Base-by-base conservation (phyloP, 805 yeast species). In the Blastobotrys robertii region DNA sequence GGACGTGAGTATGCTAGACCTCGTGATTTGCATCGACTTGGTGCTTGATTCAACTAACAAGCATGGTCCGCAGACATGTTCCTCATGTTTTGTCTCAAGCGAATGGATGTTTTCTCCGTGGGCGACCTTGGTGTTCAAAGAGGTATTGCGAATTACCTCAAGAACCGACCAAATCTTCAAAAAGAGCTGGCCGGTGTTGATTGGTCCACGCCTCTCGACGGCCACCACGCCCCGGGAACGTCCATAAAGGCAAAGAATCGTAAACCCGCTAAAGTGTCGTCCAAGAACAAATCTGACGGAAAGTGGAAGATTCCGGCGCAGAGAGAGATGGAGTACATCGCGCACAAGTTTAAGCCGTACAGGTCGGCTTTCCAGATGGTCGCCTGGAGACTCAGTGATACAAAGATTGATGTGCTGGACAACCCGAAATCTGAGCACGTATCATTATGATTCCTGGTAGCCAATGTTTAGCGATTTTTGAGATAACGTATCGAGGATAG, bases 1-100 rank as follows among this genome's bases (percentile, higher is more conserved):
- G 67, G 67, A 11, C 65, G 44, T 42, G 40, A 31, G 44, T 37
- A 14, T 33, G 38, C 13, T 12, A n/a, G n/a, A n/a, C 35, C 19
- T 13, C 25, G 36, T 32, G 25, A 42, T 19, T 19, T 6, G 25
- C 25, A 4, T 19, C 25, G 25, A 4, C 6, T 6, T 4, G 6
- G 25, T 19, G 25, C 25, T 19, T 6, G 25, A 4, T 19, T 6
- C 4, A 6, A 19, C 25, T 19, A 19, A 19, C 25, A 19, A 19
- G 54, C 67, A 1, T 88, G 97, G 97, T 76, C 87, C 3, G 88
- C 92, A 0, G 82, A 81, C 43, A 88, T 88, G 95, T 88, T 86
- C 60, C 62, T 84, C 12, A 55, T 81, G 15, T 85, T 85, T 56
- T 81, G 83, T 1, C 63, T 87, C 37, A 71, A 70, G 19, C 70